Conservation (phyloP, 2,329 filamentous ascomycete species). For the Cladobotryum protrusum region DNA sequence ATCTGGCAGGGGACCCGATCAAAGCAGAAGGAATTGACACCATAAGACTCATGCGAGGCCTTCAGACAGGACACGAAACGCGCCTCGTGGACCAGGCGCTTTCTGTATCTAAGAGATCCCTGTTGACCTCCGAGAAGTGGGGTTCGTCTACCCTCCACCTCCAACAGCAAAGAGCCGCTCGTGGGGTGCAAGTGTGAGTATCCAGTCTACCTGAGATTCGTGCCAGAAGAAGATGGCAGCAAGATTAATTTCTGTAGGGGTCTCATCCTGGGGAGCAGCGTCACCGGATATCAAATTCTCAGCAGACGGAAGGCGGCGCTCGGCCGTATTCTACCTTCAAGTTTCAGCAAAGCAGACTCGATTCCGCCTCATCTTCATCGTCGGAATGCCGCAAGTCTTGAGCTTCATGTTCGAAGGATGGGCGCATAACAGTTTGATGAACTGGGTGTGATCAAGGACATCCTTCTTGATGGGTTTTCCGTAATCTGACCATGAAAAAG, state of each 20-base stretch:
- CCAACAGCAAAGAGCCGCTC: background rate
- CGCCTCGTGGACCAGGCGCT: slow-evolving; percentile 26
- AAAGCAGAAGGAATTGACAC: slow-evolving; percentile 68
- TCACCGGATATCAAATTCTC: background rate
- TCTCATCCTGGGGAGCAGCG: background rate
- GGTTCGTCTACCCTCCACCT: background rate
- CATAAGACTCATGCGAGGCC: slow-evolving; percentile 67
- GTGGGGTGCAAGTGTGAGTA: background rate
- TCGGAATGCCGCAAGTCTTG: slow-evolving; percentile 91
- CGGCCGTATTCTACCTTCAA: slow-evolving; percentile 79
- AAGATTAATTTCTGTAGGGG: background rate
- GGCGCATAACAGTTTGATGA: slow-evolving; percentile 58
- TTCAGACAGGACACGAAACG: slow-evolving; percentile 50
- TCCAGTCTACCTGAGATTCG: background rate
- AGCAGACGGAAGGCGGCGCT: slow-evolving; percentile 20
- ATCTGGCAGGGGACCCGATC: slow-evolving; percentile 59
- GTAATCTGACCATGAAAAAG: slow-evolving; percentile 54
- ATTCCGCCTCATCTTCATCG: slow-evolving; percentile 76
- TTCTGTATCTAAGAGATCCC: background rate
- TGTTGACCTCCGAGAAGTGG: background rate
- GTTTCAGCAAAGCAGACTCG: slow-evolving; percentile 84
- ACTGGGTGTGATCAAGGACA: slow-evolving; percentile 55
- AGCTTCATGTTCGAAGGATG: slow-evolving; percentile 84
- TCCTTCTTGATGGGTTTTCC: slow-evolving; percentile 41
- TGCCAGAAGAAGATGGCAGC: background rate